Base-by-base conservation (phyloP, 345 rosid genomes). In the Syzygium grande region DNA sequence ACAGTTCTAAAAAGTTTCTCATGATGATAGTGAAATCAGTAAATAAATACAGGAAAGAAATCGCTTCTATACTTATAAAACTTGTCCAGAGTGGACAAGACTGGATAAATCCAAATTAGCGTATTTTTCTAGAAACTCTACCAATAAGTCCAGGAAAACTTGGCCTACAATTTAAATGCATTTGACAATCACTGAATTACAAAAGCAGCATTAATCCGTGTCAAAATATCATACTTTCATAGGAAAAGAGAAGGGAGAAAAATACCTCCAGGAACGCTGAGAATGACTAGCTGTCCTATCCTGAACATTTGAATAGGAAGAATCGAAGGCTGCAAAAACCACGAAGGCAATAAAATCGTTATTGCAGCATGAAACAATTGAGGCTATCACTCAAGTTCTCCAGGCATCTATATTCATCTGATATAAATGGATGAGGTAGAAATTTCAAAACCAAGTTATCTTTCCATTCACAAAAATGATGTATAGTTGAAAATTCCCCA, bases 261-360 rank as follows among this genome's bases (percentile, higher is more conserved):
- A 87, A 56, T 97, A 97, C 99, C 99, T 96, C 95, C 97, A 88
- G 99, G 99, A 89, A 95, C 99, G 59, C 94, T 87, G 86, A 98
- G 99, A 93, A 98, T 94, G 91, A 96, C 94, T 86, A 98, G 94
- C 92, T 97, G 96, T 85, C 99, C 99, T n/a, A 98, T 89, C 78
- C 94, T 95, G 88, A 98, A 89, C 86, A 98, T 93, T 91, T 98
- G 99, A 90, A 98, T 83, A 38, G 99, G 99, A 95, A 98, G 98
- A 88, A 98, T 90, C 87, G 99, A 93, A 86, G 99, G 99, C 98
- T 98, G 98, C 91, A 92, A 56, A 89, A 87, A 89, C 77, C 78
- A 92, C 30, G 21, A 90, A 86, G 19, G 89, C 87, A 52, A 38
- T 73, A 5, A 73, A 73, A 73, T 73, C 25, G 0, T 73, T 38